Conservation (phyloP, 257 asterid genomes). For the Solanum chaucha region DNA sequence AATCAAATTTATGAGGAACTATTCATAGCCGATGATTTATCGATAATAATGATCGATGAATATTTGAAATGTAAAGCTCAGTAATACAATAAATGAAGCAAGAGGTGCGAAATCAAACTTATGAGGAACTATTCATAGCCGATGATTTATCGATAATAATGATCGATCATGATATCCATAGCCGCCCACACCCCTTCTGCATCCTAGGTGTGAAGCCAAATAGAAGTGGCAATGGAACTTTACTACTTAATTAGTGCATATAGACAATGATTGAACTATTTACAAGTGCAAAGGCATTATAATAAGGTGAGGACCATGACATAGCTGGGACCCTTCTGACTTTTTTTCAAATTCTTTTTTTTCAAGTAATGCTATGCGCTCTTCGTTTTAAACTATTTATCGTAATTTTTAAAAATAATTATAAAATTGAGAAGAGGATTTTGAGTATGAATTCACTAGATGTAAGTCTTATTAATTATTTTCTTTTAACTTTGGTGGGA, state of each 20-base stretch:
- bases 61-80: too few species aligned
- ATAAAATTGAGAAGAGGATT: neutral
- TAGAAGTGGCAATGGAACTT: neutral
- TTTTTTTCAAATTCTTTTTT: neutral
- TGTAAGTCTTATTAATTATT: neutral
- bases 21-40: too few species aligned
- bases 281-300: neutral
- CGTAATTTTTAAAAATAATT: neutral
- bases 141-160: neutral
- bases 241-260: neutral
- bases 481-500: neutral
- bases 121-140: too few species aligned
- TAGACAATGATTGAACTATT: neutral
- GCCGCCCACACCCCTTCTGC: neutral
- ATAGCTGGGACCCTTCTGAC: neutral
- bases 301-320: neutral
- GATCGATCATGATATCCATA: neutral
- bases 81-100: too few species aligned
- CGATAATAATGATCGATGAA: too few species aligned
- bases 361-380: neutral
- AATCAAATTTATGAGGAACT: too few species aligned
- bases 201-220: neutral
- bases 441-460: neutral
- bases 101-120: too few species aligned
- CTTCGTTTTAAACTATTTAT: neutral